A percentile compares a stretch with the other conserved stretches of the same genome.
Conservation (phyloP, 2,329 filamentous ascomycete genomes). For the Coccinonectria pachysandricola region DNA sequence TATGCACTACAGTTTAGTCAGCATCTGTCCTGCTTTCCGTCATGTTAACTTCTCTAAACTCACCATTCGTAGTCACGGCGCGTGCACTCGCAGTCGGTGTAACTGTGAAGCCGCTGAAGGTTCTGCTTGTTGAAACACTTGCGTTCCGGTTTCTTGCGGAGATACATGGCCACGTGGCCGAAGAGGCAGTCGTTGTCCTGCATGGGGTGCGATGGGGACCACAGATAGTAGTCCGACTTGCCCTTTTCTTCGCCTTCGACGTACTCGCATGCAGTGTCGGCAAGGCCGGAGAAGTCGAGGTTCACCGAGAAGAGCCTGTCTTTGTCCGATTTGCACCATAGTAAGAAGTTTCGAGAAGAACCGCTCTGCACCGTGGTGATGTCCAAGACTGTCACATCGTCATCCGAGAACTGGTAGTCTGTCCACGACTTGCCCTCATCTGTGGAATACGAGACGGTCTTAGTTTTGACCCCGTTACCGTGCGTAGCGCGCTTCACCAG, state of each 20-base stretch:
- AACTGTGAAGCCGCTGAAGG: constrained; percentile 60
- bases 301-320: constrained; percentile 64
- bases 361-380: constrained; percentile 86
- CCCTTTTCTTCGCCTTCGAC: constrained; percentile 53
- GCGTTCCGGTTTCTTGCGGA: constrained; percentile 73
- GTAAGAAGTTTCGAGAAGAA: constrained; percentile 78
- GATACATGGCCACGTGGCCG: constrained; percentile 79
- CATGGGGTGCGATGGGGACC: constrained; percentile 77
- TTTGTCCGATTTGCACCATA: constrained; percentile 62
- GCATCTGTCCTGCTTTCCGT: not conserved
- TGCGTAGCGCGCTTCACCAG: constrained; percentile 63
- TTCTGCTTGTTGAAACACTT: constrained; percentile 74
- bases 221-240: constrained; percentile 67
- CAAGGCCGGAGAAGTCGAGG: constrained; percentile 77
- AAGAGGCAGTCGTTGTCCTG: constrained; percentile 78
- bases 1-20: constrained; percentile 57
- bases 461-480: constrained; percentile 58
- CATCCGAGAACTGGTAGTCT: constrained; percentile 61
- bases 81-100: constrained; percentile 73
- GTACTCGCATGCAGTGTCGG: constrained; percentile 60
- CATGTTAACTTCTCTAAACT: constrained; percentile 21
- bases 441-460: constrained; percentile 62
- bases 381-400: constrained; percentile 63
- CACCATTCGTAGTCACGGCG: constrained; percentile 89
- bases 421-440: constrained; percentile 77